Percentiles rank a stretch among this genome's conserved stretches.
phyloP scores from a whole-genome alignment of 257 asterid genomes.

The Eucommia ulmoides region DNA sequence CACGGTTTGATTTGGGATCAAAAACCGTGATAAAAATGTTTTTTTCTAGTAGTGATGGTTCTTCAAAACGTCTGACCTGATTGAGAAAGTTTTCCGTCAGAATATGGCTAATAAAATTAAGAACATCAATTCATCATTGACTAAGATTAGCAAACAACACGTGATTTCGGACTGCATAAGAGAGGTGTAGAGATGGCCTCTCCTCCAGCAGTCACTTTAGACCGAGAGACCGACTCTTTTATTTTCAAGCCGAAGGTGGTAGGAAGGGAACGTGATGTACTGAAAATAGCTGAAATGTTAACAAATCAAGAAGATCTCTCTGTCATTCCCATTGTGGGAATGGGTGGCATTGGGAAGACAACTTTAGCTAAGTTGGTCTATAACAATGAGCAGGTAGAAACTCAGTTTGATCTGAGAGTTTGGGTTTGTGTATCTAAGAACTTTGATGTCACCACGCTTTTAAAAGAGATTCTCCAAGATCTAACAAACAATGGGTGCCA shows the following conservation, averaged over 20 bases:
- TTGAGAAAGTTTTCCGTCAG: background rate
- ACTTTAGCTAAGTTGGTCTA: slow-evolving; percentile 12
- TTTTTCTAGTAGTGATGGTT: too few relatives aligned
- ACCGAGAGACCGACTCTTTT: background rate
- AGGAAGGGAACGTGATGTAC: slow-evolving; percentile 1
- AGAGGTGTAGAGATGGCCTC: background rate
- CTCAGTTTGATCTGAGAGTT: slow-evolving; percentile 3
- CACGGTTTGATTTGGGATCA: too few relatives aligned
- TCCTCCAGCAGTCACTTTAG: background rate
- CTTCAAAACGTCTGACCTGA: too few relatives aligned
- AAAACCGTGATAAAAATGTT: too few relatives aligned
- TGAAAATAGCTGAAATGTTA: background rate
- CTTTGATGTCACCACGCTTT: slow-evolving; percentile 7
- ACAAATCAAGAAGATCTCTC: background rate
- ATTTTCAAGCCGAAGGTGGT: background rate
- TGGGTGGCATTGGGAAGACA: slow-evolving; percentile 14
- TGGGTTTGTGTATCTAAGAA: slow-evolving; percentile 17
- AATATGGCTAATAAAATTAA: background rate
- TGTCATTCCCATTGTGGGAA: slow-evolving; percentile 6
- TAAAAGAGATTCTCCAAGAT: slow-evolving; percentile 5
- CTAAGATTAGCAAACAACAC: background rate
- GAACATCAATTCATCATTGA: background rate
- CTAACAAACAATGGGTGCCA: background rate
- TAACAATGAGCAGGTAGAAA: background rate
- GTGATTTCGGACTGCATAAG: background rate